phyloP scores from a whole-genome alignment of 23 red algal genomes.

The Gracilaria caudata region DNA sequence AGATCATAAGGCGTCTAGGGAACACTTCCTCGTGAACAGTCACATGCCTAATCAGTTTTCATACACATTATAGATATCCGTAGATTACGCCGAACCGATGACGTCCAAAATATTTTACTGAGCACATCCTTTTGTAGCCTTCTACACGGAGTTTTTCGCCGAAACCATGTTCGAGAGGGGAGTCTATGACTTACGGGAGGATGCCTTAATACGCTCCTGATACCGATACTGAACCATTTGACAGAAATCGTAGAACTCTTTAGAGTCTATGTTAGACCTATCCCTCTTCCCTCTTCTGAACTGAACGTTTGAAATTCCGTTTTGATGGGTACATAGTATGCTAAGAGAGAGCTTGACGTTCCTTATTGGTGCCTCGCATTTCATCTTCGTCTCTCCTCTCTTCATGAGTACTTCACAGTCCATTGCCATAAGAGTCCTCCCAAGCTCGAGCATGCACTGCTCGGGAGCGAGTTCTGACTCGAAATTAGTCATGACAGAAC shows the following conservation, averaged over 20 bases:
- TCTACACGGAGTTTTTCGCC: not conserved
- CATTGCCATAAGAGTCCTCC: slow-evolving; percentile 61
- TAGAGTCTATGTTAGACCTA: slow-evolving; percentile 56
- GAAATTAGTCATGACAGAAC: slow-evolving; percentile 59
- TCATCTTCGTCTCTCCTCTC: slow-evolving; percentile 65
- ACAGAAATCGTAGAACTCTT: slow-evolving; percentile 71
- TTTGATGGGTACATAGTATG: slow-evolving; percentile 56
- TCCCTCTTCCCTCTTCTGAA: slow-evolving; percentile 51
- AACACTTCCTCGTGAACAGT: not conserved
- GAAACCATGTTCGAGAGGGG: not conserved
- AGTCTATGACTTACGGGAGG: not conserved
- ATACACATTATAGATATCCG: slow-evolving; percentile 18
- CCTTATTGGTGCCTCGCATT: slow-evolving; percentile 63
- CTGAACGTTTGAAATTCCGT: slow-evolving; percentile 50
- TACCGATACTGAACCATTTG: slow-evolving; percentile 43
- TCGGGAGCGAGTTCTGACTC: slow-evolving; percentile 67
- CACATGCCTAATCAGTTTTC: slow-evolving; percentile 4
- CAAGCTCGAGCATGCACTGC: slow-evolving; percentile 59
- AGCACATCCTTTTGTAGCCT: not conserved
- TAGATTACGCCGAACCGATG: slow-evolving; percentile 7
- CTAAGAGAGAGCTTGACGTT: slow-evolving; percentile 56
- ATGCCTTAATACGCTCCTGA: slow-evolving; percentile 43
- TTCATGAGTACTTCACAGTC: slow-evolving; percentile 77
- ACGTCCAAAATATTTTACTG: slow-evolving; percentile 42
- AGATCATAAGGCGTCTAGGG: not conserved